Evolutionary conservation across 139 green algal species (phyloP), one percentile per base, ranked within the genome.

Genomic region (Pycnococcus provasolii): DNA sequence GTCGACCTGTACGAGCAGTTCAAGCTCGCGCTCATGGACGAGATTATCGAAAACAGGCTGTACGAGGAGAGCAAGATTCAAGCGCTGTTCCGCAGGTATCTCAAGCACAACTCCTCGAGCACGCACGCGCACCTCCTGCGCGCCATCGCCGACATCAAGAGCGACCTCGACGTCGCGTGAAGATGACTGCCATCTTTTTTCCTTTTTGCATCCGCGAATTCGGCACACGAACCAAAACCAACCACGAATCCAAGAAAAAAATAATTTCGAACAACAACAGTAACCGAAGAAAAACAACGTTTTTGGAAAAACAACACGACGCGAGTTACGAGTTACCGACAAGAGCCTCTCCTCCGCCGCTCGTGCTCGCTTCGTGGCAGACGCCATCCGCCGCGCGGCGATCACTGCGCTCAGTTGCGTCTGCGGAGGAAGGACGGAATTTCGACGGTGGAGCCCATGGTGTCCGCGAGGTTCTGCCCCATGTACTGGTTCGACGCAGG

Each of bases 21-120:
- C 39, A 64, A 64, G 40, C 37, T 64, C 39, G 58, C 11, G 40
- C 39, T 15, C 37, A 64, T 52, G 40, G 11, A 52, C 39, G 41
- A 64, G 58, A 11, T 52, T 13, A 52, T 64, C 40, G 58, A 64
- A 15, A 11, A 64, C 39, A 43, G 58, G 37, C 11, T 52, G 39
- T 15, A 64, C 9, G 13, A 52, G 9, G 58, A 64, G 40, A 9
- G 11, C 9, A 11, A 64, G 58, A 64, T 11, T 11, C 58, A 64
- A 15, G 9, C 11, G 58, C 58, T 64, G 11, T 64, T 40, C 0
- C 11, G 11, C 9, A 15, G 41, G 11, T 13, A 15, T 13, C 11
- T 64, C 11, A 11, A 64, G 40, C 13, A 52, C 40, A 11, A 64
- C 9, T 9, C 58, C 40, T 9, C 58, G 9, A 9, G 58, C 37